Evolutionary conservation across 108 stramenopile genomes (phyloP), one percentile per base, ranked within the genome.

Genomic region (Cyclotella baltica): DNA sequence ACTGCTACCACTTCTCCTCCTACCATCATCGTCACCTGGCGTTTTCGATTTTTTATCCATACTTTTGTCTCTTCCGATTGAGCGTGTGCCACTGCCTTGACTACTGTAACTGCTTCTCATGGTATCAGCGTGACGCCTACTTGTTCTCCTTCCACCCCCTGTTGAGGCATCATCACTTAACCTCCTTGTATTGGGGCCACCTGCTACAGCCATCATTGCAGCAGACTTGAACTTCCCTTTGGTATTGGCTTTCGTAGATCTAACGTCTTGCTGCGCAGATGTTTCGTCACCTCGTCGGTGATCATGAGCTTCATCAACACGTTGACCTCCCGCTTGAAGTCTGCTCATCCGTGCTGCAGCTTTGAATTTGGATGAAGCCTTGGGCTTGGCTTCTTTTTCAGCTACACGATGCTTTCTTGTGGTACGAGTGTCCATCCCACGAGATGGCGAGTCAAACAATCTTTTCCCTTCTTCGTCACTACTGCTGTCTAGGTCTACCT

Each of bases 241-340:
- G 40, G 40, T 10, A 43, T 43, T 43, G 40, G 10, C 40, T 13
- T 13, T 43, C 40, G n/a, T n/a, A n/a, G n/a, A n/a, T n/a, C n/a
- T n/a, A n/a, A n/a, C n/a, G n/a, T n/a, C n/a, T n/a, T 43, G 40
- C 40, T 43, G 40, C 10, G 13, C 40, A 43, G 40, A 13, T 43
- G 10, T 43, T 43, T 6, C 40, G 13, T 43, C 40, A 43, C 88
- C 88, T 86, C 31, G 58, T 57, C n/a, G 6, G 6, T 10, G 10
- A 43, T 6, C 6, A 13, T 10, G 10, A 43, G 6, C 13, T 6
- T 43, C 40, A 81, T 43, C 8, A 86, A 50, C n/a, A 82, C 58
- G 40, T 86, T 83, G 13, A 86, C 27, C 28, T 22, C 59, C 51
- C 20, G 38, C 15, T 46, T 70, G 53, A 34, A 33, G 2, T 43